Percentiles rank a stretch among this genome's conserved stretches.
These are phyloP conservation scores for Fusarium tricinctum DNA, from an alignment of 2,329 filamentous ascomycete genomes.

Conservation along the genomic window DNA sequence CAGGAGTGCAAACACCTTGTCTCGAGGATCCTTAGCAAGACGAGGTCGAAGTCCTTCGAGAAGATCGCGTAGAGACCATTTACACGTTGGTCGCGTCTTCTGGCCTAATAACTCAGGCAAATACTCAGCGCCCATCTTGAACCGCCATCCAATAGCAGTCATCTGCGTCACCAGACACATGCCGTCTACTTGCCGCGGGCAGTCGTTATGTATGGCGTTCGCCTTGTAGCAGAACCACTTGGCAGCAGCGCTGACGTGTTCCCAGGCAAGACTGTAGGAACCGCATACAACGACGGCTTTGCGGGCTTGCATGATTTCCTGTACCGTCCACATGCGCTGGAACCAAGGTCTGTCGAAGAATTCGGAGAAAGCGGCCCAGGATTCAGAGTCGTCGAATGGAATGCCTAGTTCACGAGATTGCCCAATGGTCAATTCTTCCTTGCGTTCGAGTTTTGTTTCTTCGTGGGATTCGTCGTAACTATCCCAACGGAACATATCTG, in stretches of 20 bases:
- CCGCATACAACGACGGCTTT: constrained; percentile 38
- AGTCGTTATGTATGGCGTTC: neutral
- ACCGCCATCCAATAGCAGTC: constrained; percentile 31
- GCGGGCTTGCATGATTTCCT: constrained; percentile 43
- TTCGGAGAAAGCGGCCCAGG: constrained; percentile 27
- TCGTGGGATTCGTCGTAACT: constrained; percentile 13
- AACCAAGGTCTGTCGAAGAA: constrained; percentile 42
- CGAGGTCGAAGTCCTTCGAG: constrained; percentile 31
- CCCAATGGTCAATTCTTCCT: constrained; percentile 18
- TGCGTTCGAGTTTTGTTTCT: constrained; percentile 23
- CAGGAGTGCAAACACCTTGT: constrained; percentile 39
- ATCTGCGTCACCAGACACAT: constrained; percentile 26
- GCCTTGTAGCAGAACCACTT: constrained; percentile 38
- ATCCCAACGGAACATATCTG: constrained; percentile 35
- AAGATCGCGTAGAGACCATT: constrained; percentile 29
- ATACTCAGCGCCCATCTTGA: constrained; percentile 26
- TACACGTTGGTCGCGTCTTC: constrained; percentile 24
- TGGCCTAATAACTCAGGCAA: neutral
- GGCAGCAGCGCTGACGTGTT: constrained; percentile 32
- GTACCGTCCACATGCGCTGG: constrained; percentile 43
- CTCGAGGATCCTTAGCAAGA: constrained; percentile 31
- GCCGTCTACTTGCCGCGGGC: constrained; percentile 18
- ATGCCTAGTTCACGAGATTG: constrained; percentile 28
- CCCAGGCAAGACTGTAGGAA: constrained; percentile 21
- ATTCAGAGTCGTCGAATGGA: constrained; percentile 20